These are phyloP conservation scores for Pichia sp. DNA, from an alignment of 1,139 yeast genomes.

Conservation along the genomic window DNA sequence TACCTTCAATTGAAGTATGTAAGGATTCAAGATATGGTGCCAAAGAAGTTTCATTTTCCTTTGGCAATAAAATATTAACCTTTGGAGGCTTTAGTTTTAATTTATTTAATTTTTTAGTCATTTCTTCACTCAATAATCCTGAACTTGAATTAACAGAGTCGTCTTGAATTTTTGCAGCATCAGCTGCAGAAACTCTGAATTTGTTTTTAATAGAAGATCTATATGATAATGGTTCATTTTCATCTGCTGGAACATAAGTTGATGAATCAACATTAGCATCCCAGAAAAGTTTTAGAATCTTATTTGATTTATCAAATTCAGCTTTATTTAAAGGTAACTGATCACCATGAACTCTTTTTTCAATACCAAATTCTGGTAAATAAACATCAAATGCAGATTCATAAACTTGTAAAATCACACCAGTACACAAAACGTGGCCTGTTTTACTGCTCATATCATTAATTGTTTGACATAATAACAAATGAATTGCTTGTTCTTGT, in stretches of 20 bases:
- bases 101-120: slow-evolving; percentile 42
- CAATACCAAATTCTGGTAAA: slow-evolving; percentile 92
- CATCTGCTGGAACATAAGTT: slow-evolving; percentile 84
- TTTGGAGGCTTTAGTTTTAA: slow-evolving; percentile 51
- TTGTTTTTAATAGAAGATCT: slow-evolving; percentile 73
- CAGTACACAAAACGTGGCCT: slow-evolving; percentile 79
- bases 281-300: slow-evolving; percentile 82
- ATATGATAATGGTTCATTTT: slow-evolving; percentile 67
- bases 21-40: slow-evolving; percentile 52
- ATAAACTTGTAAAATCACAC: slow-evolving; percentile 85
- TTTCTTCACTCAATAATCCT: slow-evolving; percentile 35
- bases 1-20: slow-evolving; percentile 55
- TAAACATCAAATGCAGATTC: slow-evolving; percentile 94
- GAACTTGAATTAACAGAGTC: slow-evolving; percentile 33
- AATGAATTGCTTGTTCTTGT: slow-evolving; percentile 90
- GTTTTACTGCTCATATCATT: slow-evolving; percentile 69
- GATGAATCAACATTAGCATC: slow-evolving; percentile 88
- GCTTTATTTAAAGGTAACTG: slow-evolving; percentile 90
- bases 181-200: slow-evolving; percentile 63
- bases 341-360: slow-evolving; percentile 96
- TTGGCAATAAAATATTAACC: slow-evolving; percentile 36
- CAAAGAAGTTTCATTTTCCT: slow-evolving; percentile 34
- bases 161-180: slow-evolving; percentile 58
- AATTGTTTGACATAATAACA: slow-evolving; percentile 76
- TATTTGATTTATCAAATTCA: slow-evolving; percentile 68